Evolutionary conservation across 2,329 filamentous ascomycete species (phyloP).

Genomic region (Sporothrix curviconia): DNA sequence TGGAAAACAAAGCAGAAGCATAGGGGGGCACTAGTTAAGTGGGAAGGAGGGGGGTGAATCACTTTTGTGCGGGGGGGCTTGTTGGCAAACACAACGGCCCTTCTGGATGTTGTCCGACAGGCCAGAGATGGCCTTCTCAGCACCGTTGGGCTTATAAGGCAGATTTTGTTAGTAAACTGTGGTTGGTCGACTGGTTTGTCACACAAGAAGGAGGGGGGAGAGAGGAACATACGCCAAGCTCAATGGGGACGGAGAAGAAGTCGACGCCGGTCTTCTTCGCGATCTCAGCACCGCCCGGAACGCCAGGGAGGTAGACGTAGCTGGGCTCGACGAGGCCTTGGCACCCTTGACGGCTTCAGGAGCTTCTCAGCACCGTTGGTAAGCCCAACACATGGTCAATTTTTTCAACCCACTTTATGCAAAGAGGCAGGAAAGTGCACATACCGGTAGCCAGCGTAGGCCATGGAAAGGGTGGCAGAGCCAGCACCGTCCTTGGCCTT

Average conservation of each 20-base stretch:
- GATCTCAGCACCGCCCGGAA: slow-evolving; percentile 80
- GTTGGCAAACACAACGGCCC: slow-evolving; percentile 82
- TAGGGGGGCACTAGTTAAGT: slow-evolving; percentile 19
- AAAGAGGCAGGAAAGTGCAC: slow-evolving; percentile 18
- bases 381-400: neutral
- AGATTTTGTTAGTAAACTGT: too few relatives aligned
- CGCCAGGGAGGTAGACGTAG: slow-evolving; percentile 89
- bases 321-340: slow-evolving; percentile 89
- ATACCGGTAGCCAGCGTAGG: slow-evolving; percentile 85
- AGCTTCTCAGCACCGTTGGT: slow-evolving; percentile 78
- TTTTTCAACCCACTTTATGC: neutral
- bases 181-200: too few relatives aligned
- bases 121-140: slow-evolving; percentile 73
- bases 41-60: slow-evolving; percentile 39
- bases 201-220: slow-evolving; percentile 7
- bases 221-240: slow-evolving; percentile 73
- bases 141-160: slow-evolving; percentile 63
- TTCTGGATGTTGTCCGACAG: slow-evolving; percentile 92
- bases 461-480: slow-evolving; percentile 81
- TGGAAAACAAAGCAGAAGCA: neutral
- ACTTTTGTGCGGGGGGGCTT: slow-evolving; percentile 78
- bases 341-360: slow-evolving; percentile 82
- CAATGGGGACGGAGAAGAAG: slow-evolving; percentile 93
- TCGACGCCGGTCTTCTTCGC: slow-evolving; percentile 77
- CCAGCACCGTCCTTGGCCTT: slow-evolving; percentile 79